Base-by-base conservation (phyloP, 2,329 filamentous ascomycete genomes). In the Fusarium torreyae region DNA sequence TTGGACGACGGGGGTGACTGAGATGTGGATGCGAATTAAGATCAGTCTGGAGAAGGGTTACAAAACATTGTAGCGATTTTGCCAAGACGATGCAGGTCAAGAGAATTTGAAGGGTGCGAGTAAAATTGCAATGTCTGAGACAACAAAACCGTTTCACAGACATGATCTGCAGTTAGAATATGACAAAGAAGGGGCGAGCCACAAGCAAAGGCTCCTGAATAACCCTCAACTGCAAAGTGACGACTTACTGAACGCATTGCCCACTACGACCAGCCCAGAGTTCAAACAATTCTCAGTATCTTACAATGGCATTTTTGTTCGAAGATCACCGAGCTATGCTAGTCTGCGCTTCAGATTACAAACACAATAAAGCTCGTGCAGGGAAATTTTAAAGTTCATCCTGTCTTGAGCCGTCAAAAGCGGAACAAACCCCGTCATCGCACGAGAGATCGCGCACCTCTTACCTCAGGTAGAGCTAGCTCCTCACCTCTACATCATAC, bases 361-460 rank as follows among this genome's bases (percentile, higher is more conserved):
- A 40, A 51, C 28, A 59, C 48, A 57, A 51, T 18, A 50, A 40
- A 17, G 5, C 17, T 44, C 26, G 18, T 17, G 22, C 38, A 43
- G 20, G 24, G 22, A 42, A 20, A 44, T 52, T 44, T 31, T 52
- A 48, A 50, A 44, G 50, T 55, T 69, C 39, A 17, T 52, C 38
- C 18, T 44, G 22, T 50, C 31, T 49, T 46, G 15, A 24, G 24
- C 24, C 40, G 18, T 60, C 57, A 54, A 54, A 70, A 59, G 57
- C 53, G 52, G 52, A 63, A 58, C 44, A 22, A 54, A 26, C 52
- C 33, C 63, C 31, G 26, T 54, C 43, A 44, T 46, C 24, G 31
- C n/a, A 36, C 10, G 18, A 46, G 36, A 67, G 39, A 48, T 55
- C 53, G 64, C 46, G 44, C 44, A 68, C 50, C 45, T 28, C 36